phyloP scores from a whole-genome alignment of 2,329 filamentous ascomycete genomes.

The Talaromyces sp. region DNA sequence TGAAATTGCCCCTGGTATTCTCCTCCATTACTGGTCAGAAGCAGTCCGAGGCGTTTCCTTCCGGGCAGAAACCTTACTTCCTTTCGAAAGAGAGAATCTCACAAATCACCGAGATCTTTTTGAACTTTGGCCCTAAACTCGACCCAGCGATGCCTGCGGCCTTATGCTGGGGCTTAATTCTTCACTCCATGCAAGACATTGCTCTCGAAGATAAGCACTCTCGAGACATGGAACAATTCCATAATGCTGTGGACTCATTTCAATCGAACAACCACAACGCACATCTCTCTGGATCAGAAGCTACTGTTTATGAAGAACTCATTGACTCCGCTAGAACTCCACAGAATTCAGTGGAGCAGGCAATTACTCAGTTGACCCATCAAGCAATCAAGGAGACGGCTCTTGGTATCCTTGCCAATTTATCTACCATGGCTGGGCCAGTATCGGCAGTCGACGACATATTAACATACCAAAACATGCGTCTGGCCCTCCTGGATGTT shows the following conservation, averaged over 20 bases:
- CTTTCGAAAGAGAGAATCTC: constrained; percentile 70
- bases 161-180: constrained; percentile 79
- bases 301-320: constrained; percentile 51
- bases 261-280: constrained; percentile 40
- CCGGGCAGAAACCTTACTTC: constrained; percentile 61
- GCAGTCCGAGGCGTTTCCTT: constrained; percentile 24
- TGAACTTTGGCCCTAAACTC: constrained; percentile 59
- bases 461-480: constrained; percentile 64
- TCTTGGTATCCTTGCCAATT: constrained; percentile 50
- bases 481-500: constrained; percentile 68
- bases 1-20: constrained; percentile 67
- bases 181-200: constrained; percentile 68
- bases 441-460: constrained; percentile 54
- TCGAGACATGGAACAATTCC: constrained; percentile 47
- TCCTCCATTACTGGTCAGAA: constrained; percentile 50
- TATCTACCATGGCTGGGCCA: constrained; percentile 49
- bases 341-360: constrained; percentile 47
- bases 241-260: constrained; percentile 45
- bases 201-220: constrained; percentile 64
- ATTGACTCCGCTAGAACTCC: constrained; percentile 48
- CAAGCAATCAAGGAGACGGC: constrained; percentile 50
- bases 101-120: constrained; percentile 72
- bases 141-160: constrained; percentile 71
- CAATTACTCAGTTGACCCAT: constrained; percentile 51
- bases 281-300: constrained; percentile 35